Conservation (phyloP, 2,329 filamentous ascomycete species). For the Talaromyces atroroseus region DNA sequence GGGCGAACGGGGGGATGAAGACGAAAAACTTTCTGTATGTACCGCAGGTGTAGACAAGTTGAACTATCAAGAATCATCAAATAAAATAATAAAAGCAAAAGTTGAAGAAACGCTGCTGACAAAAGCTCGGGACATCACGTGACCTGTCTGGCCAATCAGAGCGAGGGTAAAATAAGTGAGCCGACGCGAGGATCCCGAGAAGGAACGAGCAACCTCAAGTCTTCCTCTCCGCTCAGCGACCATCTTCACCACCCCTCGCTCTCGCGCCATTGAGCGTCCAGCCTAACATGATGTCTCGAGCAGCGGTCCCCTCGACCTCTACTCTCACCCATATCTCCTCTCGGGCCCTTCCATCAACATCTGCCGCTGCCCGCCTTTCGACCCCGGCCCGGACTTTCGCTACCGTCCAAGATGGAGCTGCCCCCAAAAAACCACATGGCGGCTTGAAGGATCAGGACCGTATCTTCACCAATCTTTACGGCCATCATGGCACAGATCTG, state of each 20-base stretch:
- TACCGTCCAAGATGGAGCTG: constrained; percentile 65
- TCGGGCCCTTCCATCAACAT: constrained; percentile 33
- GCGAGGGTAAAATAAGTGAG: constrained; percentile 26
- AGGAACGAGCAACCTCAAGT: constrained; percentile 1
- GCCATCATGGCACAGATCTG: constrained; percentile 82
- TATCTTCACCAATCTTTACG: constrained; percentile 98
- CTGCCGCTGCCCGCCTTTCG: constrained; percentile 26
- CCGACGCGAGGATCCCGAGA: constrained; percentile 11
- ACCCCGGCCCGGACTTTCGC: constrained; percentile 60
- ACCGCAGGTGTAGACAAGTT: constrained; percentile 19
- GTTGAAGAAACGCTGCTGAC: neutral
- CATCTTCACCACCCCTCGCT: constrained; percentile 15
- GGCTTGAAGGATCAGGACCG: constrained; percentile 93
- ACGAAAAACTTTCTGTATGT: constrained; percentile 34
- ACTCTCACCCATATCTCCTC: constrained; percentile 36
- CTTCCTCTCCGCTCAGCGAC: constrained; percentile 7
- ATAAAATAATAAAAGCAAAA: neutral
- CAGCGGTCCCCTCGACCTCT: constrained; percentile 39
- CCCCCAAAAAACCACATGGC: constrained; percentile 64
- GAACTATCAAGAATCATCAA: no score
- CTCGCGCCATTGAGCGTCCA: constrained; percentile 30
- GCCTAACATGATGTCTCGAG: constrained; percentile 42
- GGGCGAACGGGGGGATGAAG: constrained; percentile 2
- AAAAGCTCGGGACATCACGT: constrained; percentile 23
- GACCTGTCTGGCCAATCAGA: constrained; percentile 29